Evolutionary conservation across 495 filamentous ascomycete species (phyloP).

Genomic region (Massariosphaeria phaeospora): DNA sequence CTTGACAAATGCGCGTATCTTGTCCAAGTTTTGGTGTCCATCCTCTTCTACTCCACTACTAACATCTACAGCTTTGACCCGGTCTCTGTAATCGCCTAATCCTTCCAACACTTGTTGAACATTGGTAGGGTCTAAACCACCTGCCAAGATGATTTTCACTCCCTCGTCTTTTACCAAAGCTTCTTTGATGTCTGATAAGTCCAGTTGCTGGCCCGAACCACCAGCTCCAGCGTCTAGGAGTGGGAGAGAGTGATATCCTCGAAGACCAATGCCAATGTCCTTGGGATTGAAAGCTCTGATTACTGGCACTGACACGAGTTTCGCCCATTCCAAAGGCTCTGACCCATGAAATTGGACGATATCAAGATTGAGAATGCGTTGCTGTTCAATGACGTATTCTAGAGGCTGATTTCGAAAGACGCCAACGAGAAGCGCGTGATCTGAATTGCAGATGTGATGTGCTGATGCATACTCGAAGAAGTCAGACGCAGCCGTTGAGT

Average conservation of each 20-base stretch:
- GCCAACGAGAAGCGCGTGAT: constrained; percentile 76
- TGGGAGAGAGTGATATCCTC: constrained; percentile 78
- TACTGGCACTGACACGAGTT: constrained; percentile 80
- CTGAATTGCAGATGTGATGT: constrained; percentile 48
- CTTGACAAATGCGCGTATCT: constrained; percentile 72
- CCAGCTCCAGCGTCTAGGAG: constrained; percentile 82
- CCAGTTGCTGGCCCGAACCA: constrained; percentile 71
- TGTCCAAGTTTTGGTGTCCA: constrained; percentile 73
- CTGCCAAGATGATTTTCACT: constrained; percentile 71
- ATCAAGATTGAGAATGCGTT: constrained; percentile 73
- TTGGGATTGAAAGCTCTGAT: constrained; percentile 73
- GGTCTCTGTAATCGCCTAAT: constrained; percentile 50
- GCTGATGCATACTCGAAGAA: constrained; percentile 58
- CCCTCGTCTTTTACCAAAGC: constrained; percentile 58
- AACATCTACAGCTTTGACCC: constrained; percentile 81
- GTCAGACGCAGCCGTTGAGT: constrained; percentile 43
- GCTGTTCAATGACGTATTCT: constrained; percentile 68
- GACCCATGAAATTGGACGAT: constrained; percentile 86
- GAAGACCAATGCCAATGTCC: constrained; percentile 61
- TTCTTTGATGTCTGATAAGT: constrained; percentile 58
- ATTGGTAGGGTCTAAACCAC: constrained; percentile 73
- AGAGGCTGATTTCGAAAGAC: constrained; percentile 92
- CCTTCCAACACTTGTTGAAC: constrained; percentile 57
- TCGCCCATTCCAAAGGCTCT: constrained; percentile 89
- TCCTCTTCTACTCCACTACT: constrained; percentile 84